Base-by-base conservation (phyloP, 2,329 filamentous ascomycete genomes). In the Penicillium sp. region DNA sequence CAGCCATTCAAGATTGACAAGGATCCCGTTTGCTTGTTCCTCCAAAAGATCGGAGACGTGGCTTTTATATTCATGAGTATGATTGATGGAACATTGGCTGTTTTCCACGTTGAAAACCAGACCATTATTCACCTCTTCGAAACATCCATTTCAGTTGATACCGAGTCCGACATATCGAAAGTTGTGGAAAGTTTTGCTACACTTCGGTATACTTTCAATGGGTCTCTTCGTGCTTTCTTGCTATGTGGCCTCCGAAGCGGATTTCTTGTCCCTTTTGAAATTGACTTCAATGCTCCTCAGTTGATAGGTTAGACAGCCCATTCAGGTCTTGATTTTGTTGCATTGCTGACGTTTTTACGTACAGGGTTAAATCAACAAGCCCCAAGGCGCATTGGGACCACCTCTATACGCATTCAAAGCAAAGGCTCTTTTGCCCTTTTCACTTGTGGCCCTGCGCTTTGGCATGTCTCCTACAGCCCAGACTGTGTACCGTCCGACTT, bases 231-330 rank as follows among this genome's bases (percentile, higher is more conserved):
- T 9, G 49, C 47, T 18, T 48, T 56, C 44, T 30, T 71, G 9
- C 56, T 72, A 9, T 72, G 69, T 45, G 70, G 70, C 8, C 56
- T 73, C 31, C 65, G 70, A 25, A 66, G 65, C 46, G 70, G 70
- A 23, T 60, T 60, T 34, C 47, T 73, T 29, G 50, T 70, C 12
- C 57, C 61, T 10, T 57, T 68, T 28, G 52, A 60, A 18, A 35
- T 69, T 23, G 51, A 51, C 10, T 47, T 47, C 18, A 37, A 37
- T 30, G 33, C 36, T 4, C 37, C 44, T 17, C 17, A 26, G 40
- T 46, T 54, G 13, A 54, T 61, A n/a, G 51, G 62, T 65, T 55
- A 23, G 50, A 34, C 6, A 10, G 22, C 20, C 9, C 14, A 16
- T 7, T 13, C 14, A 5, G 6, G 2, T n/a, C 4, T 26, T 20